phyloP scores from a whole-genome alignment of 2,329 filamentous ascomycete species.

The Aspergillus amoenus region DNA sequence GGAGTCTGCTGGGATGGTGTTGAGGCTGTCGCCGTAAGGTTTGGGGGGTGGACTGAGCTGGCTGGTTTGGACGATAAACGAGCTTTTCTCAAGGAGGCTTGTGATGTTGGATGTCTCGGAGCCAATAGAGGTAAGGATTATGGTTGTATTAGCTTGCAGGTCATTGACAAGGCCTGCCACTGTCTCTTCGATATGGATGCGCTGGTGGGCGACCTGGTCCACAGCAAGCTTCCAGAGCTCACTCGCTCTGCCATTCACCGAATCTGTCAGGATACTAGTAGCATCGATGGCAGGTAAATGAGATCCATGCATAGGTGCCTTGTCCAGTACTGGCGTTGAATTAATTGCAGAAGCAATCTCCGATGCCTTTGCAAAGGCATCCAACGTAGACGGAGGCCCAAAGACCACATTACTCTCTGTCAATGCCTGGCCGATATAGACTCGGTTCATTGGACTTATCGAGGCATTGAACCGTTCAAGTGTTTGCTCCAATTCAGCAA shows the following conservation, averaged over 20 bases:
- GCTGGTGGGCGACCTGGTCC: neutral
- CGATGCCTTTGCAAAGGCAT: neutral
- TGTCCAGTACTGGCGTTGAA: neutral
- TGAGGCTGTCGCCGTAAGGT: neutral
- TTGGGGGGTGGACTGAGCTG: neutral
- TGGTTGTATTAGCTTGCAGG: neutral
- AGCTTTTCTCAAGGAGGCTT: neutral
- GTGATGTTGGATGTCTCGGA: neutral
- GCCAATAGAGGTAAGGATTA: neutral
- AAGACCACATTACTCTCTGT: neutral
- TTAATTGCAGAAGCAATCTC: neutral
- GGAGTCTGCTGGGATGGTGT: neutral
- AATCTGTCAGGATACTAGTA: neutral
- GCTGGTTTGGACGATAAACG: neutral
- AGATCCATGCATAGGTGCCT: neutral
- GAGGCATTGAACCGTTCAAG: neutral
- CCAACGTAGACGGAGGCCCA: neutral
- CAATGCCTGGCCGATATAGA: neutral
- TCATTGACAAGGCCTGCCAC: neutral
- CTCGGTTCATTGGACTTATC: neutral
- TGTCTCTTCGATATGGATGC: neutral
- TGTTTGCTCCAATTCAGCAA: neutral
- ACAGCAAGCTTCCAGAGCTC: neutral
- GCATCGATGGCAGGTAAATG: neutral
- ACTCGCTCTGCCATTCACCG: too few relatives aligned